These are phyloP conservation scores for Aspergillus hiratsukae DNA, from an alignment of 2,329 filamentous ascomycete species.

Conservation along the genomic window DNA sequence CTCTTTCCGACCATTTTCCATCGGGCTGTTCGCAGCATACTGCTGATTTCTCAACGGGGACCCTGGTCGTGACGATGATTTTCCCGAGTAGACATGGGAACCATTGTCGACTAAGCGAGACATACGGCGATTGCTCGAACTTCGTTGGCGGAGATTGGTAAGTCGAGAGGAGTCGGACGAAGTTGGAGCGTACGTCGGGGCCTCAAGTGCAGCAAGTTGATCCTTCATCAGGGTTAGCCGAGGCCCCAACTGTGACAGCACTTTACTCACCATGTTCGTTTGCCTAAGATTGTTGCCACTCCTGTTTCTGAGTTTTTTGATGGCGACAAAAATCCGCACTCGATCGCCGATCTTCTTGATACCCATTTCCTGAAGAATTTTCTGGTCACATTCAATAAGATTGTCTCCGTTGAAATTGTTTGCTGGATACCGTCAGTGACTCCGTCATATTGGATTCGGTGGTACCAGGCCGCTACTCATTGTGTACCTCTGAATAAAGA, in stretches of 20 bases:
- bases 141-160: conserved; percentile 51
- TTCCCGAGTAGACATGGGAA: conserved; percentile 45
- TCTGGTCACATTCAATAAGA: conserved; percentile 92
- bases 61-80: conserved; percentile 61
- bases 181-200: conserved; percentile 50
- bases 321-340: conserved; percentile 80
- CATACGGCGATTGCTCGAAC: conserved; percentile 58
- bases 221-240: conserved; percentile 52
- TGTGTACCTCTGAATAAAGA: conserved; percentile 69
- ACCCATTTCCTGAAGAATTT: conserved; percentile 93
- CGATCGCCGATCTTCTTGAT: conserved; percentile 97
- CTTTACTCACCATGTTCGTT: conserved; percentile 68
- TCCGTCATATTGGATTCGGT: neutral
- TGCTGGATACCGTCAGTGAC: conserved; percentile 40
- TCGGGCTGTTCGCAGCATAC: conserved; percentile 57
- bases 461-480: neutral
- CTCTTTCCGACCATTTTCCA: conserved; percentile 50
- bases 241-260: neutral
- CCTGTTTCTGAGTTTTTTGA: conserved; percentile 76
- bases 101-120: conserved; percentile 44
- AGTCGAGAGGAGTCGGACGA: conserved; percentile 63
- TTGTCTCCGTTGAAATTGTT: conserved; percentile 99
- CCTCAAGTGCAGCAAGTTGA: conserved; percentile 76
- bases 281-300: conserved; percentile 74
- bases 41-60: conserved; percentile 64